Base-by-base conservation (phyloP, 441 rosid genomes). In the Croton setiger region DNA sequence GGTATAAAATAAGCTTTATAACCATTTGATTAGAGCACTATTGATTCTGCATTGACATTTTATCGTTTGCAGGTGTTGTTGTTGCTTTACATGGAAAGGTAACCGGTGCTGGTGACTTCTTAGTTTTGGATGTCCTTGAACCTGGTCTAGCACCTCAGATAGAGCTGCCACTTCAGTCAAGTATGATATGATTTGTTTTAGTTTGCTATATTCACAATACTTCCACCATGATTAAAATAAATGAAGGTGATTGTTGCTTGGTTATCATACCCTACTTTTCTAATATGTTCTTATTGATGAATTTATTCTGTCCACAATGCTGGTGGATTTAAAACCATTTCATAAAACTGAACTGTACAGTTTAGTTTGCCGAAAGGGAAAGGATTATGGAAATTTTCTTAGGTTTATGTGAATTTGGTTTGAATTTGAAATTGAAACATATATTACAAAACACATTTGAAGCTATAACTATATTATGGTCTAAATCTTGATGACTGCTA, bases 21-120 rank as follows among this genome's bases (percentile, higher is more conserved):
- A 53, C 47, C 13, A 51, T 72, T 39, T 67, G 63, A 52, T 70
- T 56, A 57, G 53, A 23, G 54, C 53, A 44, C 31, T 43, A 23
- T 12, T 67, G 60, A 47, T 71, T 67, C 55, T 72, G 15, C 68
- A 56, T 68, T 69, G 52, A 69, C 45, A 15, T 31, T 54, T 61
- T 76, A 55, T 69, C 60, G 66, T 75, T 78, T 75, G 72, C 73
- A 95, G 97, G 98, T 49, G 76, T 84, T 63, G 88, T 90, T 74
- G 91, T 86, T 60, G 96, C 96, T 54, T 75, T 95, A 79, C 93
- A 81, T 80, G 97, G 98, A 74, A 90, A 82, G 87, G 98, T 92
- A 83, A 88, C 93, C 65, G 80, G 73, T 71, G 85, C 88, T 31
- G 99, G 98, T 60, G 90, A 87, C 51, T 92, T 89, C 79, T 63